These are phyloP conservation scores for Juncus effusus DNA, from an alignment of 176 grass and related monocot species.

Conservation along the genomic window DNA sequence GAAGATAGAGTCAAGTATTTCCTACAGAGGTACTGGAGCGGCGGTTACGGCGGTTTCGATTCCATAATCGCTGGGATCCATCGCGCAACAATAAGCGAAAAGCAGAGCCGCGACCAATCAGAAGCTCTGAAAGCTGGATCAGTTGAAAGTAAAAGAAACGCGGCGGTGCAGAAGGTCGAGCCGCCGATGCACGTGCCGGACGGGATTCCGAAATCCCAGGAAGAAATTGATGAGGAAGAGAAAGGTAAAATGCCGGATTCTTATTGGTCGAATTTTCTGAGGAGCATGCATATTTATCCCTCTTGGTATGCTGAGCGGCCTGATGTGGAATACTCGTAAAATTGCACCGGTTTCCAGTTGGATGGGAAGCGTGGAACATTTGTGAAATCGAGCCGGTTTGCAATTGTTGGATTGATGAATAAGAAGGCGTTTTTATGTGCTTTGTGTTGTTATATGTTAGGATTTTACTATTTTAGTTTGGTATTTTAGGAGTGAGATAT, in stretches of 20 bases:
- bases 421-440: background rate
- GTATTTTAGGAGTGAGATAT: background rate
- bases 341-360: no score
- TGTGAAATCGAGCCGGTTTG: background rate
- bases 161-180: background rate
- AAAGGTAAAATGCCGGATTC: slow-evolving; percentile 61
- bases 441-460: background rate
- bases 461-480: background rate
- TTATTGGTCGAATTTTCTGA: slow-evolving; percentile 57
- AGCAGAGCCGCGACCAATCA: slow-evolving; percentile 40
- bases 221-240: slow-evolving; percentile 71
- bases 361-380: no score
- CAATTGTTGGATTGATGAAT: background rate
- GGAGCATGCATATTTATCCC: slow-evolving; percentile 53
- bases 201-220: slow-evolving; percentile 49
- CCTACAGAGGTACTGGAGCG: slow-evolving; percentile 34
- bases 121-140: background rate
- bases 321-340: slow-evolving; percentile 53
- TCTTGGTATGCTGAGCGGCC: slow-evolving; percentile 68
- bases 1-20: slow-evolving; percentile 28
- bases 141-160: slow-evolving; percentile 8
- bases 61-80: slow-evolving; percentile 51
- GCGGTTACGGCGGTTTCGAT: slow-evolving; percentile 35
- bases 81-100: slow-evolving; percentile 36
- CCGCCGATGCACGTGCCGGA: slow-evolving; percentile 61